These are phyloP conservation scores for Suhomyces sp. DNA, from an alignment of 805 yeast species.

Conservation along the genomic window DNA sequence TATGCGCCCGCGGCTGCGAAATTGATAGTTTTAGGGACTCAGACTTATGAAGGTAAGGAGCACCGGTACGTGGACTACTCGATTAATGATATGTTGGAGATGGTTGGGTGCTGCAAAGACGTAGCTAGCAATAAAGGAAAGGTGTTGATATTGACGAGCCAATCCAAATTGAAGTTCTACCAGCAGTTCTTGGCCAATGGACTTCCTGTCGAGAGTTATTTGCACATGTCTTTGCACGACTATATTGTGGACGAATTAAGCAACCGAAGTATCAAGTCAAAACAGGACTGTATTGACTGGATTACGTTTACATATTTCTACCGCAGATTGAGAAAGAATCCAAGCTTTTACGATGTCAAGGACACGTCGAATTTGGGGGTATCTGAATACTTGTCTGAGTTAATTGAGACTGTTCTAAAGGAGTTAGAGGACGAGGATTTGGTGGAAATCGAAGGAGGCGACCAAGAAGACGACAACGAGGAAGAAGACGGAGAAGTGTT, in stretches of 20 bases:
- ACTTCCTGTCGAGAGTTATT: conserved; percentile 78
- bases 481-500: conserved; percentile 40
- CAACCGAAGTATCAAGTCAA: conserved; percentile 54
- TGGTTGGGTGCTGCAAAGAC: conserved; percentile 52
- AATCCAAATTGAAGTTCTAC: conserved; percentile 59
- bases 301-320: conserved; percentile 80
- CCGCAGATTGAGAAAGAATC: conserved; percentile 75
- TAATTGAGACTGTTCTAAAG: conserved; percentile 67
- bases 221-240: conserved; percentile 61
- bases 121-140: conserved; percentile 20
- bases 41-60: conserved; percentile 67
- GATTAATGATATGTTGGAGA: conserved; percentile 59
- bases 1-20: conserved; percentile 51
- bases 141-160: conserved; percentile 56
- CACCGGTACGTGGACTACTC: conserved; percentile 69
- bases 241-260: conserved; percentile 72
- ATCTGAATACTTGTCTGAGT: conserved; percentile 78
- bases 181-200: conserved; percentile 69
- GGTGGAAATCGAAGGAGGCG: conserved; percentile 54
- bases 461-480: conserved; percentile 35
- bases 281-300: conserved; percentile 92
- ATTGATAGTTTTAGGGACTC: conserved; percentile 70
- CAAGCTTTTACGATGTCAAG: conserved; percentile 81
- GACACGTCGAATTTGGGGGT: conserved; percentile 64
- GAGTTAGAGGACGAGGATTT: conserved; percentile 62